Conservation (phyloP, 768 basidiomycete genomes). For the Hygrocybe punicea region DNA sequence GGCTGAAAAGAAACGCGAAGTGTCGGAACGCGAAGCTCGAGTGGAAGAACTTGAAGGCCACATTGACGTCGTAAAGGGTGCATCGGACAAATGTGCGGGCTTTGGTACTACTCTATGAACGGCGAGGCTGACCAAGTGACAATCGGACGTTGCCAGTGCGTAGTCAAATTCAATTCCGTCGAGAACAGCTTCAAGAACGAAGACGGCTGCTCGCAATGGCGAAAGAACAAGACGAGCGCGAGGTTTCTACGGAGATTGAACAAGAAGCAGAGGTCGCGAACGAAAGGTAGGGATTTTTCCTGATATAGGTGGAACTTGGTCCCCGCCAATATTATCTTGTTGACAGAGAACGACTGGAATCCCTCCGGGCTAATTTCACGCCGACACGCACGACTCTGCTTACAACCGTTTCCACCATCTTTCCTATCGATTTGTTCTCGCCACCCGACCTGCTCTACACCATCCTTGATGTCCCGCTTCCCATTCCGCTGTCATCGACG, state of each 20-base stretch:
- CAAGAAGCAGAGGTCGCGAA: conserved; percentile 34
- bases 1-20: conserved; percentile 59
- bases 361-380: conserved; percentile 48
- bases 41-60: conserved; percentile 49
- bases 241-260: conserved; percentile 22
- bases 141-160: conserved; percentile 23
- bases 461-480: conserved; percentile 83
- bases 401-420: conserved; percentile 70
- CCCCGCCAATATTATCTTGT: not conserved
- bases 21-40: conserved; percentile 59
- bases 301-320: conserved; percentile 1
- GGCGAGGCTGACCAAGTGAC: not conserved
- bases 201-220: conserved; percentile 47
- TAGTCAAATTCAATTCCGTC: conserved; percentile 29
- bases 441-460: conserved; percentile 86
- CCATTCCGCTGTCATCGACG: conserved; percentile 69
- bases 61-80: conserved; percentile 40
- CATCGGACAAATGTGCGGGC: conserved; percentile 46
- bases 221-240: conserved; percentile 36
- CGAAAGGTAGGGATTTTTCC: conserved; percentile 39
- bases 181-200: conserved; percentile 33
- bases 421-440: conserved; percentile 84
- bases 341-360: conserved; percentile 45
- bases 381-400: conserved; percentile 62
- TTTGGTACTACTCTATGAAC: not conserved